Base-by-base conservation (phyloP, 495 filamentous ascomycete species). In the Trypethelium eluteriae region DNA sequence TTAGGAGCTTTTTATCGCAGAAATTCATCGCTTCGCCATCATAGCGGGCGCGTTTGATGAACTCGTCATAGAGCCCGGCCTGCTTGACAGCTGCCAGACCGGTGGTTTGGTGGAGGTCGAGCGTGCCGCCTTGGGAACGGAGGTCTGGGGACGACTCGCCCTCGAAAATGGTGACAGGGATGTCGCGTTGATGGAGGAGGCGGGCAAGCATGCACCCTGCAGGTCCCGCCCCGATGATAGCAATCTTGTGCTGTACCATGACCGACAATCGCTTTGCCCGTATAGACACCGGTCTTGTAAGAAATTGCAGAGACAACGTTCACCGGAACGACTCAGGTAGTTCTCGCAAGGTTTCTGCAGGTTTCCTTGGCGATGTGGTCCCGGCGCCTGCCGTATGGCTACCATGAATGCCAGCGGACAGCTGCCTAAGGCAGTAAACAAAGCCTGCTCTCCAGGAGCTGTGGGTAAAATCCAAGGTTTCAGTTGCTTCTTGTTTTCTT, bases 151-250 rank as follows among this genome's bases (percentile, higher is more conserved):
- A 38, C 5, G 34, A 47, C 64, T 71, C 69, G 67, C 75, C 73
- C 39, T 78, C 73, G 67, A 82, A 75, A 34, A 71, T 50, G 39
- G 46, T 64, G 18, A 64, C 39, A 10, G n/a, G 12, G 34, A 71
- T 64, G 39, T 47, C 34, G 39, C 74, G 68, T 63, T 79, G 75
- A 38, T 66, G 64, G 39, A 88, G 79, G 18, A 87, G 78, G 11
- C 81, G 80, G 16, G 82, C 85, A 35, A 88, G 75, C 67, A 77
- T 80, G 62, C 81, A 79, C 34, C 85, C 84, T 25, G 78, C 78
- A 2, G 84, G 84, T 9, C 85, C 84, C 41, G 80, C 84, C 25
- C 69, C 69, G 14, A 71, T 66, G 66, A 71, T 71, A 47, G 64
- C 69, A 9, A 69, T 66, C 64, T 62, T 71, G 11, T 64, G 38